A percentile compares a stretch with the other conserved stretches of the same genome.
These are phyloP conservation scores for Conticribra guillardii DNA, from an alignment of 108 stramenopile species.

Conservation along the genomic window DNA sequence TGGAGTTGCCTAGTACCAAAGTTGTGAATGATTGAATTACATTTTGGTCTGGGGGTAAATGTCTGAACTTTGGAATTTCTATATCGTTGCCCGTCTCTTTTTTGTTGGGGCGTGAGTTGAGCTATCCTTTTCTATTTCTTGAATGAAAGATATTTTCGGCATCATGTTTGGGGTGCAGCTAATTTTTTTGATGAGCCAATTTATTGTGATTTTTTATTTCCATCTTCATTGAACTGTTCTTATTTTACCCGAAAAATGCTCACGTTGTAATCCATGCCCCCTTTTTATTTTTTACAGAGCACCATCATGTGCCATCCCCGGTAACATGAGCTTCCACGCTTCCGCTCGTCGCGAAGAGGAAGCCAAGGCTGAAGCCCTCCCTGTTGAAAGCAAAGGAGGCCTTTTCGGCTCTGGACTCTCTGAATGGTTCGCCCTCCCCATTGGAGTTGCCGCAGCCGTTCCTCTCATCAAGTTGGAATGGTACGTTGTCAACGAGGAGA, in stretches of 20 bases:
- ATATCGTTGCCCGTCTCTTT: too few relatives aligned
- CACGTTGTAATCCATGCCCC: too few relatives aligned
- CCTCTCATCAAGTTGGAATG: constrained; percentile 84
- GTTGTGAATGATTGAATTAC: too few relatives aligned
- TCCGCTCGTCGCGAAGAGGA: constrained; percentile 77
- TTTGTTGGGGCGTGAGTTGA: too few relatives aligned
- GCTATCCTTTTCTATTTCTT: too few relatives aligned
- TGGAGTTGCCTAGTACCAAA: too few relatives aligned
- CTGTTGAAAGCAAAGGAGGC: constrained; percentile 55
- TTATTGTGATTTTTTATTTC: not conserved
- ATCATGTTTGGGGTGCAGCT: too few relatives aligned
- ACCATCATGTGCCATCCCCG: constrained; percentile 40
- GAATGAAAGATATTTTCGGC: too few relatives aligned
- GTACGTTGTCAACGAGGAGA: constrained; percentile 87
- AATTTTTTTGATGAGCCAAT: too few relatives aligned
- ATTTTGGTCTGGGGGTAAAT: too few relatives aligned
- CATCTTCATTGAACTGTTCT: constrained; percentile 15
- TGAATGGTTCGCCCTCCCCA: constrained; percentile 80
- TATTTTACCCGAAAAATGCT: too few relatives aligned
- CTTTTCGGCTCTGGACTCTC: constrained; percentile 76
- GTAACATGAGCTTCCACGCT: constrained; percentile 62
- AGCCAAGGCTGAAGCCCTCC: constrained; percentile 50
- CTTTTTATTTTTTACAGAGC: constrained; percentile 11
- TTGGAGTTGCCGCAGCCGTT: constrained; percentile 80
- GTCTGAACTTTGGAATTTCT: too few relatives aligned